Conservation (phyloP, 768 basidiomycete species). For the Lactarius pseudohatsudake region DNA sequence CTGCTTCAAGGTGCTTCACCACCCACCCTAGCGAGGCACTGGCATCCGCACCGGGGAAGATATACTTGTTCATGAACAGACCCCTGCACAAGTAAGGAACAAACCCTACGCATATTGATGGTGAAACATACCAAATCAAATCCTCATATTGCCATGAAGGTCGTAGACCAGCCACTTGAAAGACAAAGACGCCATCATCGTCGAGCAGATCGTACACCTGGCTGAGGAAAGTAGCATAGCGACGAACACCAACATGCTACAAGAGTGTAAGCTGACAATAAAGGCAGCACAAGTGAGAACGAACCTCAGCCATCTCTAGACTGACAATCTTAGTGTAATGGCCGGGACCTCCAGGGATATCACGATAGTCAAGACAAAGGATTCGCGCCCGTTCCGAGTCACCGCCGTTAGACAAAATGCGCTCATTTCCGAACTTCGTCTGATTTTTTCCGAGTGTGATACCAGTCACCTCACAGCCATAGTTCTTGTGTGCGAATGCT, state of each 20-base stretch:
- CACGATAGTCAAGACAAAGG: constrained; percentile 89
- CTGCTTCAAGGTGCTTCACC: constrained; percentile 78
- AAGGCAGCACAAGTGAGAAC: constrained; percentile 20
- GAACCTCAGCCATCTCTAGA: constrained; percentile 96
- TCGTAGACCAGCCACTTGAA: constrained; percentile 97
- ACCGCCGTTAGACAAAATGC: constrained; percentile 68
- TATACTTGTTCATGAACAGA: constrained; percentile 96
- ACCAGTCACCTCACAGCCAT: constrained; percentile 92
- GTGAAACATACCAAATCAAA: constrained; percentile 71
- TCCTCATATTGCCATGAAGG: constrained; percentile 99
- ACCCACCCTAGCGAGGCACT: constrained; percentile 96
- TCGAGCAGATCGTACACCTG: constrained; percentile 93
- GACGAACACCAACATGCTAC: constrained; percentile 92
- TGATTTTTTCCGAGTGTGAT: constrained; percentile 92
- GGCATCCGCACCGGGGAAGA: constrained; percentile 99
- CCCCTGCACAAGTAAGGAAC: constrained; percentile 52
- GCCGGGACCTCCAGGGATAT: constrained; percentile 73
- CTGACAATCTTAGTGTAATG: constrained; percentile 93
- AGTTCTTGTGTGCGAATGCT: constrained; percentile 96
- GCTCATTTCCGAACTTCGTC: constrained; percentile 86
- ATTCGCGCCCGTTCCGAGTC: constrained; percentile 77
- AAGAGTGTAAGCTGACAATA: constrained; percentile 4
- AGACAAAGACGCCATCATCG: constrained; percentile 91
- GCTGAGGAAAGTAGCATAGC: constrained; percentile 83
- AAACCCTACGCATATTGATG: background rate